Base-by-base conservation (phyloP, 1,284 basidiomycete species). In the Takashimella koratensis region DNA sequence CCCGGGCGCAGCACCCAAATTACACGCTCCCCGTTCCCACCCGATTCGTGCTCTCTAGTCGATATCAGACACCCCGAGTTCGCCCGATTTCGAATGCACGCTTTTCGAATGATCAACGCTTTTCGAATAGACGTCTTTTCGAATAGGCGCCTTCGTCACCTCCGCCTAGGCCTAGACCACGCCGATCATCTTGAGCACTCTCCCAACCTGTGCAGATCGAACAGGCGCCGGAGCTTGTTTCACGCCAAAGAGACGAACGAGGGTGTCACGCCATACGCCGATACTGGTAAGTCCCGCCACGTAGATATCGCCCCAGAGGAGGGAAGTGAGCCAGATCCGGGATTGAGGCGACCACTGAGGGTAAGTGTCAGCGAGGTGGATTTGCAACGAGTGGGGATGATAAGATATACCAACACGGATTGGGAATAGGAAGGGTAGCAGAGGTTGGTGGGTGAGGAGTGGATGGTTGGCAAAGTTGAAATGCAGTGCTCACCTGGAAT, bases 281-380 rank as follows among this genome's bases (percentile, higher is more conserved):
- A 91, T 77, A 4, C 86, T 86, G 2, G 85, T 84, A 82, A 92
- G 86, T 6, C 85, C 86, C 40, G 85, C 85, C n/a, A 96, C 86
- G 68, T 93, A 96, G 21, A 93, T 83, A 68, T 93, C 90, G 43
- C 92, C 92, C 90, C 92, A 96, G 30, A 93, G 84, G 49, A 95
- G 76, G 0, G 87, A 90, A 8, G 90, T 89, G 45, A 94, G 79
- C 92, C 92, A 95, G 11, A 93, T 82, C 51, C 86, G 81, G 3
- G 89, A 91, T 3, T 89, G 86, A 59, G 90, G 86, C 4, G 90
- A 87, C 90, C 90, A 95, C 88, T 91, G 54, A 6, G 12, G 30
- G 16, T 16, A 36, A 36, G 16, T 8, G 16, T 36, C 10, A 36
- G 16, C 8, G 16, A 36, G 30, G 30, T 16, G 30, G 30, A 36